Conservation (phyloP, 495 filamentous ascomycete species). For the Hypoxylon lienhwacheense region DNA sequence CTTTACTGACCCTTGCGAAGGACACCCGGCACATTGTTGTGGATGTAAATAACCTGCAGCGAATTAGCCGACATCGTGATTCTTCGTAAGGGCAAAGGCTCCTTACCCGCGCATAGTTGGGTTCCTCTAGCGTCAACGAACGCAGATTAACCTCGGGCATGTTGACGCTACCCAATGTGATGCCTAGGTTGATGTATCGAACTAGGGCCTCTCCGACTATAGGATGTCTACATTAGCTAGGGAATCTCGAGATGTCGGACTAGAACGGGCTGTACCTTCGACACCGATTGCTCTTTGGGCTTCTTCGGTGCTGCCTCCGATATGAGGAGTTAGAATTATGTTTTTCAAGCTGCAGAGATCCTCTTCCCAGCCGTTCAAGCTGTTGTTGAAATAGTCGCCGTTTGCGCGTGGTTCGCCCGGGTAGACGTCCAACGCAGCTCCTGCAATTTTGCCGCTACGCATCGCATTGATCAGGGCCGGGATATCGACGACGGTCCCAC, state of each 20-base stretch:
- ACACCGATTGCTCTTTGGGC: constrained; percentile 95
- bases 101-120: constrained; percentile 77
- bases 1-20: constrained; percentile 68
- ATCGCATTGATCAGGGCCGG: constrained; percentile 87
- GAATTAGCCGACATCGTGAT: constrained; percentile 16
- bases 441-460: constrained; percentile 85
- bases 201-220: constrained; percentile 79
- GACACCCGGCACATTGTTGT: constrained; percentile 93
- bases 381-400: constrained; percentile 87
- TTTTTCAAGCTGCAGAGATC: constrained; percentile 87
- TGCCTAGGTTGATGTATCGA: constrained; percentile 90
- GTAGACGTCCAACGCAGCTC: constrained; percentile 94
- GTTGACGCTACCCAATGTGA: constrained; percentile 89
- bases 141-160: constrained; percentile 91
- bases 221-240: constrained; percentile 3
- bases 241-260: not conserved
- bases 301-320: constrained; percentile 97
- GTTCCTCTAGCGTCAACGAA: constrained; percentile 81
- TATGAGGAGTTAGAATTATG: constrained; percentile 92
- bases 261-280: constrained; percentile 54
- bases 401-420: constrained; percentile 92
- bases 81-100: not conserved
- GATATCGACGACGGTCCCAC: constrained; percentile 92
- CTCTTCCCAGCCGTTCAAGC: constrained; percentile 83
- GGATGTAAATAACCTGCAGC: constrained; percentile 81